These are phyloP conservation scores for Aureobasidium sp. DNA, from an alignment of 2,329 filamentous ascomycete species.

Conservation along the genomic window DNA sequence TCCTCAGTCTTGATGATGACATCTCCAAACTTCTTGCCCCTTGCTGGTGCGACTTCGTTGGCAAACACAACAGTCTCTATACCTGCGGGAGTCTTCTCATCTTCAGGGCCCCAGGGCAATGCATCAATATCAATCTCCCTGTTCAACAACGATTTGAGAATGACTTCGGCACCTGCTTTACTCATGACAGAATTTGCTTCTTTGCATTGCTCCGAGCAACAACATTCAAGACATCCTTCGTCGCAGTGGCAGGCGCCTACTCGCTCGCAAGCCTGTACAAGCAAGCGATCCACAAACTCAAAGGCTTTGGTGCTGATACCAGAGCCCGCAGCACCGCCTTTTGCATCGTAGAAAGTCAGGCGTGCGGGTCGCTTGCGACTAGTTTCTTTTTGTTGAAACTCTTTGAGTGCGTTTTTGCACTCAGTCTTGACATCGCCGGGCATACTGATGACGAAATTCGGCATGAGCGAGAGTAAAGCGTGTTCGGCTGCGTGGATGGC, in stretches of 20 bases:
- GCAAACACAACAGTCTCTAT: slow-evolving; percentile 79
- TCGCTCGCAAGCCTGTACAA: slow-evolving; percentile 67
- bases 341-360: slow-evolving; percentile 90
- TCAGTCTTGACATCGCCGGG: slow-evolving; percentile 91
- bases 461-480: slow-evolving; percentile 76
- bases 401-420: slow-evolving; percentile 83
- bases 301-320: slow-evolving; percentile 92
- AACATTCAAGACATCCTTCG: slow-evolving; percentile 83
- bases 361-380: slow-evolving; percentile 75
- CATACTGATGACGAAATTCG: slow-evolving; percentile 82
- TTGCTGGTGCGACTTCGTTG: slow-evolving; percentile 51
- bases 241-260: slow-evolving; percentile 70
- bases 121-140: slow-evolving; percentile 72
- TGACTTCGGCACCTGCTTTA: slow-evolving; percentile 77
- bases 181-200: slow-evolving; percentile 88
- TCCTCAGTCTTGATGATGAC: slow-evolving; percentile 34
- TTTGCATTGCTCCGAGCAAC: slow-evolving; percentile 75
- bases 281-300: slow-evolving; percentile 76
- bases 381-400: slow-evolving; percentile 66
- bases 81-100: slow-evolving; percentile 57
- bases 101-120: slow-evolving; percentile 79
- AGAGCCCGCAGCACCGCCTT: slow-evolving; percentile 73
- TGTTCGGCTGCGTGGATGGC: slow-evolving; percentile 95
- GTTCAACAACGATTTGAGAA: slow-evolving; percentile 68
- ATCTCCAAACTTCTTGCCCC: slow-evolving; percentile 34